phyloP scores from a whole-genome alignment of 2,329 filamentous ascomycete species.

The Macroventuria anomochaeta region DNA sequence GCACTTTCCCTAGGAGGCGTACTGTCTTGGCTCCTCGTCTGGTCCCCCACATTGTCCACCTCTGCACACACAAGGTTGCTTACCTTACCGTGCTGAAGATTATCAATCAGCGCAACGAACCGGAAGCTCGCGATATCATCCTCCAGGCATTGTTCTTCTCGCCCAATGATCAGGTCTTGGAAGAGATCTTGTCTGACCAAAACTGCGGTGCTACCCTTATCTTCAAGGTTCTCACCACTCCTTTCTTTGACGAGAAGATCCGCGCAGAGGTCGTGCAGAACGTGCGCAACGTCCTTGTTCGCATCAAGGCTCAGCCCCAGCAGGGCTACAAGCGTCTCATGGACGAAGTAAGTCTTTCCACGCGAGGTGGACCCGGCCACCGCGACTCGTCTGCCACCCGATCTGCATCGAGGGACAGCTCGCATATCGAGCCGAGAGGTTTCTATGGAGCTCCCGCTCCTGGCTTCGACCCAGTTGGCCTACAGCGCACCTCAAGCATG shows the following conservation, averaged over 20 bases:
- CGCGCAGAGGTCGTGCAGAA: slow-evolving; percentile 88
- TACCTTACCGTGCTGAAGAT: slow-evolving; percentile 97
- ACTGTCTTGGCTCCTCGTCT: slow-evolving; percentile 91
- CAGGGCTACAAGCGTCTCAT: slow-evolving; percentile 98
- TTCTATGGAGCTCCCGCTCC: slow-evolving; percentile 47
- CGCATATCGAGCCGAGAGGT: slow-evolving; percentile 41
- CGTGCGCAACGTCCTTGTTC: slow-evolving; percentile 84
- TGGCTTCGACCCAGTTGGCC: slow-evolving; percentile 51
- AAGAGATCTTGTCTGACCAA: slow-evolving; percentile 90
- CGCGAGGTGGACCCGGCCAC: slow-evolving; percentile 52
- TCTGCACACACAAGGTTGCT: slow-evolving; percentile 98
- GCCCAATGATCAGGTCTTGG: slow-evolving; percentile 81
- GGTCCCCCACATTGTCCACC: slow-evolving; percentile 88
- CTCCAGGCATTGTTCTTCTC: slow-evolving; percentile 93
- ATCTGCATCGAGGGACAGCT: slow-evolving; percentile 47
- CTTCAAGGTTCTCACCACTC: slow-evolving; percentile 97
- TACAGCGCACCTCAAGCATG: slow-evolving; percentile 57
- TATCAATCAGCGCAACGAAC: slow-evolving; percentile 95
- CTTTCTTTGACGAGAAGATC: slow-evolving; percentile 94
- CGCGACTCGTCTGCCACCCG: slow-evolving; percentile 48
- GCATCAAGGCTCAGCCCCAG: slow-evolving; percentile 89
- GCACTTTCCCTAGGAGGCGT: slow-evolving; percentile 89
- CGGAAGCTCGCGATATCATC: slow-evolving; percentile 88
- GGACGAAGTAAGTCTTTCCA: slow-evolving; percentile 94
- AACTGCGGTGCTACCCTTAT: slow-evolving; percentile 93